Percentiles rank a stretch among this genome's conserved stretches.
Conservation (phyloP, 2,329 filamentous ascomycete genomes). For the Fusarium brachygibbosum region DNA sequence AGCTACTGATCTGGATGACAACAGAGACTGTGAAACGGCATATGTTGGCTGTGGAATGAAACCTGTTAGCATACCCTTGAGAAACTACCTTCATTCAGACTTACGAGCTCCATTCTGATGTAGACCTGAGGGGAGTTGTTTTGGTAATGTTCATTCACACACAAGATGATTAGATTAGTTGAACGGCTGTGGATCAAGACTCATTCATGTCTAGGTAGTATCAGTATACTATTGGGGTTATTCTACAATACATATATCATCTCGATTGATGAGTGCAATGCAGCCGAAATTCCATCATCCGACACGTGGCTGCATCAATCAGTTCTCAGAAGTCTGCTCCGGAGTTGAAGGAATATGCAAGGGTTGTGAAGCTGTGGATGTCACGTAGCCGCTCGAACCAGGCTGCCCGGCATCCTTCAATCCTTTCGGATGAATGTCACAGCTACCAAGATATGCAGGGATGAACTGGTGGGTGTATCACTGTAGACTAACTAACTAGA, state of each 20-base stretch:
- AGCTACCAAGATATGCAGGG: conserved; percentile 1
- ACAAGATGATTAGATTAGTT: too few relatives aligned
- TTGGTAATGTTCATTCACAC: conserved; percentile 1
- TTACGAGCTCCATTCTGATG: conserved; percentile 8
- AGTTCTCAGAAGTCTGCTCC: conserved; percentile 8
- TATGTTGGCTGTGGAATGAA: conserved; percentile 8
- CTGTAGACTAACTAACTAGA: background rate
- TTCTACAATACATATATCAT: conserved; percentile 9
- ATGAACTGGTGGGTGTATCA: background rate
- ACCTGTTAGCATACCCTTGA: background rate
- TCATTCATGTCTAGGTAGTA: background rate
- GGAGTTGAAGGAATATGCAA: conserved; percentile 7
- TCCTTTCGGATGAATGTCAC: background rate
- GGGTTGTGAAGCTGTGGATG: background rate
- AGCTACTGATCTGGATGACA: conserved; percentile 3
- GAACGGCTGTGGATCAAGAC: conserved; percentile 6
- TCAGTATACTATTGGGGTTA: background rate
- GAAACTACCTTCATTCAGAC: background rate
- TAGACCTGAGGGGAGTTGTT: background rate
- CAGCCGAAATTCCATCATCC: conserved; percentile 11
- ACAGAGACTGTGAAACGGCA: conserved; percentile 1
- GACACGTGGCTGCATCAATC: conserved; percentile 6
- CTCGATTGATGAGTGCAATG: background rate
- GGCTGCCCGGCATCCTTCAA: conserved; percentile 1
- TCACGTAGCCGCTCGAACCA: background rate